These are phyloP conservation scores for Lecanosticta acicola DNA, from an alignment of 2,329 filamentous ascomycete genomes.

Conservation along the genomic window DNA sequence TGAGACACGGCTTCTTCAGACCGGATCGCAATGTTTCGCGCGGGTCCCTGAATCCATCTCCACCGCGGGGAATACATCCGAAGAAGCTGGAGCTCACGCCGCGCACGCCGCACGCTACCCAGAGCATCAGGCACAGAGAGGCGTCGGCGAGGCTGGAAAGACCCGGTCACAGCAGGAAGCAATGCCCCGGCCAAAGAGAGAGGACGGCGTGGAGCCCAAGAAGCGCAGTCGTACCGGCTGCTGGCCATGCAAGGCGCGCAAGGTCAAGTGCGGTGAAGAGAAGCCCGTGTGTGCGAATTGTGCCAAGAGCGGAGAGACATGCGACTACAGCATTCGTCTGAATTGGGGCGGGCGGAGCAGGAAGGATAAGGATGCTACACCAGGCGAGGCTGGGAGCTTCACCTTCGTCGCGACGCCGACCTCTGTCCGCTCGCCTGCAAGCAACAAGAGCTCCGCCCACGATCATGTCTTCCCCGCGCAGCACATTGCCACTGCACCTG, in stretches of 20 bases:
- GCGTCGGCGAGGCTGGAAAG: too few relatives aligned
- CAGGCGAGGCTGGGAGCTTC: constrained; percentile 23
- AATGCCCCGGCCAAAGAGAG: constrained; percentile 63
- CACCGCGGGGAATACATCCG: too few relatives aligned
- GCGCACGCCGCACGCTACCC: too few relatives aligned
- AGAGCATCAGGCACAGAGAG: too few relatives aligned
- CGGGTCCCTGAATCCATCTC: too few relatives aligned
- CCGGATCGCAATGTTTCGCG: too few relatives aligned
- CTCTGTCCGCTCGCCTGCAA: constrained; percentile 2
- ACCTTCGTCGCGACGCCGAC: constrained; percentile 27
- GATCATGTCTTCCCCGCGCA: constrained; percentile 33
- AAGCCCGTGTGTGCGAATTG: constrained; percentile 69
- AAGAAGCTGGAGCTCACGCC: too few relatives aligned
- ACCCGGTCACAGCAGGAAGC: background rate
- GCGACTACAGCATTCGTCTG: constrained; percentile 74
- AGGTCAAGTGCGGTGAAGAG: constrained; percentile 76
- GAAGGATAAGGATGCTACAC: constrained; percentile 37
- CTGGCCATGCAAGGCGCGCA: constrained; percentile 73
- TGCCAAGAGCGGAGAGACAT: constrained; percentile 56
- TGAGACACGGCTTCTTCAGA: too few relatives aligned
- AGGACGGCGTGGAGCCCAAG: constrained; percentile 59
- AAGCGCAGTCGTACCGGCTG: constrained; percentile 63
- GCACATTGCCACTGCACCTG: constrained; percentile 23
- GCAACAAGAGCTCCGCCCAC: constrained; percentile 13
- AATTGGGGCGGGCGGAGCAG: constrained; percentile 73